Conservation (phyloP, 2,329 filamentous ascomycete species). For the Trichoderma lentiforme region DNA sequence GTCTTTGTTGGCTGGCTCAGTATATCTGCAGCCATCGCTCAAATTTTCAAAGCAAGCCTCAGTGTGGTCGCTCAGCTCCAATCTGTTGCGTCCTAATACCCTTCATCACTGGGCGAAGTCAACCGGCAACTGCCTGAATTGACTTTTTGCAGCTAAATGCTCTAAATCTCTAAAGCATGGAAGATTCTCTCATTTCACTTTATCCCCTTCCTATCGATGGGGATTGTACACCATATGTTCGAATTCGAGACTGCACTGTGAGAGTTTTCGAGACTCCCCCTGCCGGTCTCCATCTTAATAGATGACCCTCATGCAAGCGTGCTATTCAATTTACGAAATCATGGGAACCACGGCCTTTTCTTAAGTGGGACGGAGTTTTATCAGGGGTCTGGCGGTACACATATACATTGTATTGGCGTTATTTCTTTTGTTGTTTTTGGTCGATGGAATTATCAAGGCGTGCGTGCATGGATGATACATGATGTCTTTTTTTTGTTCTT, state of each 20-base stretch:
- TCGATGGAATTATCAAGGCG: background rate
- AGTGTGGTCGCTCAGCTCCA: background rate
- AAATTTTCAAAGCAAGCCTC: background rate
- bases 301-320: constrained; percentile 3
- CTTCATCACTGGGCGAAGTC: background rate
- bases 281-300: background rate
- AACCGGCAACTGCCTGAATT: background rate
- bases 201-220: background rate
- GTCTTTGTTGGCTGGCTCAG: background rate
- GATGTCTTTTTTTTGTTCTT: background rate
- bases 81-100: background rate
- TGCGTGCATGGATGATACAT: background rate
- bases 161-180: background rate
- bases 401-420: constrained; percentile 9
- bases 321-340: constrained; percentile 12
- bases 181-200: background rate
- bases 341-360: constrained; percentile 10
- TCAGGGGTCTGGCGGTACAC: background rate
- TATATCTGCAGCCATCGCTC: background rate
- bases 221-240: background rate
- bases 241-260: background rate
- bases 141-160: background rate
- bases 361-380: constrained; percentile 8
- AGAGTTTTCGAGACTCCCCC: background rate
- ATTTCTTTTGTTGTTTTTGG: background rate